phyloP scores from a whole-genome alignment of 495 filamentous ascomycete species.

The Xanthoparmelia taractica region DNA sequence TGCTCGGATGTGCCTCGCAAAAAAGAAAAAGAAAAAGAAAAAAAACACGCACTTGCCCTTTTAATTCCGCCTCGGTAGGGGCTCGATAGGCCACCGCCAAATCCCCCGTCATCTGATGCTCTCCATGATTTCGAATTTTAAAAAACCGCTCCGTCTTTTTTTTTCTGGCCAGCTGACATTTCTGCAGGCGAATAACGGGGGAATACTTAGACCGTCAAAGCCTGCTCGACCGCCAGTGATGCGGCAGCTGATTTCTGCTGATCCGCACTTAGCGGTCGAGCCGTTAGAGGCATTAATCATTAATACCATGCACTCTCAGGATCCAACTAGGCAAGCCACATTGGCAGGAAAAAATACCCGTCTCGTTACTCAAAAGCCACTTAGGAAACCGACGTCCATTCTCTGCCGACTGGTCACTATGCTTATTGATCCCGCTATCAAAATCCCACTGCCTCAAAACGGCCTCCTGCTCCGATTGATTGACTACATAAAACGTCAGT shows the following conservation, averaged over 20 bases:
- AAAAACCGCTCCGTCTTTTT: constrained; percentile 2
- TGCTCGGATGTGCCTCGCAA: constrained; percentile 13
- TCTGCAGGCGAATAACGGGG: constrained; percentile 8
- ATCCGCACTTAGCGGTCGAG: constrained; percentile 21
- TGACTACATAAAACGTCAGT: constrained; percentile 13
- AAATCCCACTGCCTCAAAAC: constrained; percentile 6
- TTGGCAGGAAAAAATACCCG: constrained; percentile 15
- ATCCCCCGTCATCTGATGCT: not conserved
- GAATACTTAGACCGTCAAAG: constrained; percentile 12
- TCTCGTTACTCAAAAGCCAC: constrained; percentile 21
- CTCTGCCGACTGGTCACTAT: constrained; percentile 4
- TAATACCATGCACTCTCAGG: constrained; percentile 10
- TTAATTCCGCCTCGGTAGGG: constrained; percentile 4
- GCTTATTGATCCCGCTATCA: constrained; percentile 8
- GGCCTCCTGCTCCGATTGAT: constrained; percentile 1
- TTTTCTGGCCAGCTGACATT: constrained; percentile 5
- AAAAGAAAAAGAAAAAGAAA: no score
- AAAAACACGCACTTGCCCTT: constrained; percentile 10
- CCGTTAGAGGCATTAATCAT: constrained; percentile 23
- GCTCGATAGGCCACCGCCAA: constrained; percentile 9
- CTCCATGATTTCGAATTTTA: not conserved
- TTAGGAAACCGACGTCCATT: constrained; percentile 8
- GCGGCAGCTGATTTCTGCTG: constrained; percentile 25
- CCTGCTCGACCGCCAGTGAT: constrained; percentile 19
- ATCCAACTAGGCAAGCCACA: constrained; percentile 14